phyloP scores from a whole-genome alignment of 169 alveolate genomes.

The Eimeria praecox region DNA sequence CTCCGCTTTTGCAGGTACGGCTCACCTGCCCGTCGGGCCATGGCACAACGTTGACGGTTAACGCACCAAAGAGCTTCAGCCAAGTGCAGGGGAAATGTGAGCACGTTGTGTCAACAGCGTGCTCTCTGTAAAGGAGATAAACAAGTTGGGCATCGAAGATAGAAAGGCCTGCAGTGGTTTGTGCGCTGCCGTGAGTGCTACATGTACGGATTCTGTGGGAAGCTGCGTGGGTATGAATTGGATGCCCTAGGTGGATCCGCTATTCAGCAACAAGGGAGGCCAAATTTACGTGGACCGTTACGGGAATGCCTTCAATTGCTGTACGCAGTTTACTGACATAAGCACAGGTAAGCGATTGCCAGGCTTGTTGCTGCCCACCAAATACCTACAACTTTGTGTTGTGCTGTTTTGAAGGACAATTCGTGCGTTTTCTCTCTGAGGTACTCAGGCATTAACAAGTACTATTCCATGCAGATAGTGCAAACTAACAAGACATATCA shows the following conservation, averaged over 20 bases:
- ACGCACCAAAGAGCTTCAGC: neutral
- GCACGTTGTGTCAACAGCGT: neutral
- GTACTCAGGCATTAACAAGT: conserved; percentile 80
- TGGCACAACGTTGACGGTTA: neutral
- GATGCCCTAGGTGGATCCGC: conserved; percentile 78
- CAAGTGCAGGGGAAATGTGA: neutral
- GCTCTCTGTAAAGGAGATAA: neutral
- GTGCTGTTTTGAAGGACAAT: neutral
- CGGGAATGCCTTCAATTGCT: conserved; percentile 80
- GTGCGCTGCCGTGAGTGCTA: neutral
- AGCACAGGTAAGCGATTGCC: conserved; percentile 61
- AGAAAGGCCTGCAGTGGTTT: neutral
- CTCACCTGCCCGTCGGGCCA: neutral
- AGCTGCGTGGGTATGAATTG: neutral
- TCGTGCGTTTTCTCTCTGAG: neutral
- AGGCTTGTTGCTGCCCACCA: neutral
- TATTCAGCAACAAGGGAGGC: conserved; percentile 73
- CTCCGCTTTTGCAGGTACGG: conserved; percentile 65
- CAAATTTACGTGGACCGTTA: conserved; percentile 74
- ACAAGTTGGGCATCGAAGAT: neutral
- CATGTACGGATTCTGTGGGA: neutral
- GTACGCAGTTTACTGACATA: conserved; percentile 80
- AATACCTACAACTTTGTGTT: neutral
- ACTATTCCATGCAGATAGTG: conserved; percentile 78
- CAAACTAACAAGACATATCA: conserved; percentile 66